These are phyloP conservation scores for Talaromyces amestolkiae DNA, from an alignment of 2,329 filamentous ascomycete species.

Conservation along the genomic window DNA sequence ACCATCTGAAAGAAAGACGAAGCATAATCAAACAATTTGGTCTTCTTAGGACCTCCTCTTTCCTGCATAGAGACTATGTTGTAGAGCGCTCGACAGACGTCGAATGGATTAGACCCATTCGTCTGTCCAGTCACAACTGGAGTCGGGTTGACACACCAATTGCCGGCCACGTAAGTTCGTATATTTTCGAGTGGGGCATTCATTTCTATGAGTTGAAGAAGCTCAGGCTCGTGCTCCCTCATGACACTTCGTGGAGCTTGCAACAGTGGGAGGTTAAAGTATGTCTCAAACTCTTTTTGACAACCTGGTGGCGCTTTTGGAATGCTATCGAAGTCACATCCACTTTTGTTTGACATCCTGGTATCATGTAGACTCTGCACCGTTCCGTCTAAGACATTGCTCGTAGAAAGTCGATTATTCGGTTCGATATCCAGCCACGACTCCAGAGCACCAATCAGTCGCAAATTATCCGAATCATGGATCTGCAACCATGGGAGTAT, in stretches of 20 bases:
- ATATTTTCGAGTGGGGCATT: slow-evolving; percentile 8
- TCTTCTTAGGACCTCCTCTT: slow-evolving; percentile 17
- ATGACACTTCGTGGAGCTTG: slow-evolving; percentile 16
- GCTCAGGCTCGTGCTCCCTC: slow-evolving; percentile 17
- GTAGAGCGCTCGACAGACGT: slow-evolving; percentile 8
- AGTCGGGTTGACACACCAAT: slow-evolving; percentile 18
- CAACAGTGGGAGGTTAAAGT: slow-evolving; percentile 12
- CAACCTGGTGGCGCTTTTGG: slow-evolving; percentile 16
- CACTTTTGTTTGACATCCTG: neutral
- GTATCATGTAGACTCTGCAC: neutral
- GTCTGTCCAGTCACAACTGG: neutral
- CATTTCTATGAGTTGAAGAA: slow-evolving; percentile 12
- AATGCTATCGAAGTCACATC: neutral
- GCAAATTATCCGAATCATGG: slow-evolving; percentile 6
- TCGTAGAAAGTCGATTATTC: neutral
- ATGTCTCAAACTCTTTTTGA: slow-evolving; percentile 17
- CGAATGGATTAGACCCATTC: slow-evolving; percentile 10
- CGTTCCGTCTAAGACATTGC: neutral
- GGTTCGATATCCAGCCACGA: slow-evolving; percentile 10
- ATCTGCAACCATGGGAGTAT: slow-evolving; percentile 16
- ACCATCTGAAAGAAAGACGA: slow-evolving; percentile 19
- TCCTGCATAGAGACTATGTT: slow-evolving; percentile 16
- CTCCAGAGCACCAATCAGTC: slow-evolving; percentile 4
- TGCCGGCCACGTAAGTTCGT: neutral
- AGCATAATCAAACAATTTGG: slow-evolving; percentile 17